Evolutionary conservation across 352 stramenopile species (phyloP).

Genomic region (Phytophthora crassamura): DNA sequence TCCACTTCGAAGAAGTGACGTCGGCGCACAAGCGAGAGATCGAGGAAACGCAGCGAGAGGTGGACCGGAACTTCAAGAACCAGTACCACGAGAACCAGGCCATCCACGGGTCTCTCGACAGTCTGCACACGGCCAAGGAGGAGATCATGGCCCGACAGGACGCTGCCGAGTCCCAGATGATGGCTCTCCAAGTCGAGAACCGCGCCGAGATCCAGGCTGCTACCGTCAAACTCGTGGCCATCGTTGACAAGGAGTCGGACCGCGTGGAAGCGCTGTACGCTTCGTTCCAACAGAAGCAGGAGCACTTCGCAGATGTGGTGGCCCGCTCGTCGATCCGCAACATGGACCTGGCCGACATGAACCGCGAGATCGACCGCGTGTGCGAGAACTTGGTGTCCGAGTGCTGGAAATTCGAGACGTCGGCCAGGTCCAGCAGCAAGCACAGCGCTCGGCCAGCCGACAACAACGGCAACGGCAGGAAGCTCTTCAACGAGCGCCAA

Average conservation of each 20-base stretch:
- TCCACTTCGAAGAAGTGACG: conserved; percentile 74
- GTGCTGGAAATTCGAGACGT: conserved; percentile 91
- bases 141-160: conserved; percentile 65
- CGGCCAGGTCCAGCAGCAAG: conserved; percentile 65
- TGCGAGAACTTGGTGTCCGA: conserved; percentile 83
- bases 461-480: conserved; percentile 55
- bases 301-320: conserved; percentile 81
- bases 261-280: conserved; percentile 80
- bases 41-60: conserved; percentile 62
- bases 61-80: conserved; percentile 60
- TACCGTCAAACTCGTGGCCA: conserved; percentile 64
- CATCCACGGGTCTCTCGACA: conserved; percentile 48
- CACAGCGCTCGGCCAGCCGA: conserved; percentile 39
- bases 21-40: conserved; percentile 65
- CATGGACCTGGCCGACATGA: conserved; percentile 82
- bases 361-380: conserved; percentile 79
- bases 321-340: conserved; percentile 82
- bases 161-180: conserved; percentile 65
- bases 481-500: conserved; percentile 85
- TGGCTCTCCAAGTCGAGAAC: conserved; percentile 74
- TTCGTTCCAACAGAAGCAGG: conserved; percentile 84
- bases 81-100: conserved; percentile 66
- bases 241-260: conserved; percentile 85
- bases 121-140: conserved; percentile 52
- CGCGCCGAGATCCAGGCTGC: conserved; percentile 75